Base-by-base conservation (phyloP, 192 early-diverging fungal species). In the Coemansia umbellata region DNA sequence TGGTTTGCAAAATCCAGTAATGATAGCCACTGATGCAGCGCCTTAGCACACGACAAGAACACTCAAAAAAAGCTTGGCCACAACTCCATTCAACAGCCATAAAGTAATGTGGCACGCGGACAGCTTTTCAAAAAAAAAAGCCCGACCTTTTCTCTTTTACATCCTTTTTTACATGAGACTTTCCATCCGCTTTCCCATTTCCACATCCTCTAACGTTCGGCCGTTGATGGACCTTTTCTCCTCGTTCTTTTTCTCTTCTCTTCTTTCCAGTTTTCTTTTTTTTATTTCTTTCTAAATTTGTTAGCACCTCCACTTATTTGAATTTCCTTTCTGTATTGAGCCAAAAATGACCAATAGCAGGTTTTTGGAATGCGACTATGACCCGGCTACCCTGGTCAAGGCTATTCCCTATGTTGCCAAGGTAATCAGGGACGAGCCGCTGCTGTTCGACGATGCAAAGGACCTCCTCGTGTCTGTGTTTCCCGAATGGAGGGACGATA, bases 371-470 rank as follows among this genome's bases (percentile, higher is more conserved):
- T 36, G 45, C 32, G 17, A 40, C 31, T 2, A 26, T 45, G 48
- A 52, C 32, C 22, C 53, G 17, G 26, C 49, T 8, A 41, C 41
- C 18, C 53, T 60, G 23, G 41, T 59, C 37, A 18, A 42, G 28
- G 65, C 79, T 55, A 55, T 86, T 36, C 78, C 75, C 0, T 41
- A 50, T 26, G 37, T 76, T 15, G 22, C 24, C 8, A 32, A 53
- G 18, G 47, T 40, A 2, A 85, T 90, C 22, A 42, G 54, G 15
- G 69, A 79, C 45, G 65, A 73, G 26, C 58, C 79, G 35, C 60
- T 91, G 26, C 60, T 91, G 26, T 83, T 91, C 60, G 85, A 80
- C 55, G 84, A 85, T 31, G 80, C 88, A 19, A 69, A 48, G 37
- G 55, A 63, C 11, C 81, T 86, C 15, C 64, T 84, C 18, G 39